These are phyloP conservation scores for Fusarium sp. DNA, from an alignment of 2,329 filamentous ascomycete genomes.

Conservation along the genomic window DNA sequence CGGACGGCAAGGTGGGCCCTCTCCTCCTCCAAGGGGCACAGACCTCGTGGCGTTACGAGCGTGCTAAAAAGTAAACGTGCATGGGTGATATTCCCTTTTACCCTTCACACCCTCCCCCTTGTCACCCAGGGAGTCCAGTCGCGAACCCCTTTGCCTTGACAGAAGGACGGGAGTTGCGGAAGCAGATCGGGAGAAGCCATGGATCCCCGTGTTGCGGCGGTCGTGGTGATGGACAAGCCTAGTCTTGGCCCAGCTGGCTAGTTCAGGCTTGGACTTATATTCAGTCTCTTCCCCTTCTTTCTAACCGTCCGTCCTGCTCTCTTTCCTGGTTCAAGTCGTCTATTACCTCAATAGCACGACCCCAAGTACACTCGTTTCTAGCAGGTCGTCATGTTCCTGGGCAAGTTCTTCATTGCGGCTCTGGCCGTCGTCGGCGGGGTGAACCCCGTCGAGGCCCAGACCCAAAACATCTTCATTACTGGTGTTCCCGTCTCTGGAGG, in stretches of 20 bases:
- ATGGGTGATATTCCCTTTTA: slow-evolving; percentile 30
- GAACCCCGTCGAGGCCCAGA: slow-evolving; percentile 41
- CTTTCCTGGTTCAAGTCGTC: slow-evolving; percentile 33
- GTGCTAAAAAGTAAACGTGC: slow-evolving; percentile 39
- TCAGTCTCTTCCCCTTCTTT: slow-evolving; percentile 30
- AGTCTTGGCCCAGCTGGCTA: slow-evolving; percentile 26
- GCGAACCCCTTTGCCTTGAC: slow-evolving; percentile 41
- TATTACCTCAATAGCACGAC: slow-evolving; percentile 31
- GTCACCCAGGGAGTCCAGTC: slow-evolving; percentile 32
- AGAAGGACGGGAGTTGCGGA: slow-evolving; percentile 33
- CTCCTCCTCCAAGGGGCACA: slow-evolving; percentile 28
- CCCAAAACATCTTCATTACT: slow-evolving; percentile 48
- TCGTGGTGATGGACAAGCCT: neutral
- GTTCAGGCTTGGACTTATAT: slow-evolving; percentile 17
- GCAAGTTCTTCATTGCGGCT: slow-evolving; percentile 36
- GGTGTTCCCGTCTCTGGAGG: slow-evolving; percentile 55
- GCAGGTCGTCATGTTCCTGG: slow-evolving; percentile 37
- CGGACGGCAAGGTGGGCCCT: neutral
- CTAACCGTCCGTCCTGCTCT: slow-evolving; percentile 14
- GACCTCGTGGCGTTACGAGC: slow-evolving; percentile 42
- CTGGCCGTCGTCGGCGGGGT: slow-evolving; percentile 43
- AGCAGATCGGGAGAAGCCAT: slow-evolving; percentile 34
- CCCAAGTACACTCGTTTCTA: slow-evolving; percentile 31
- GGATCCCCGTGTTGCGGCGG: slow-evolving; percentile 19
- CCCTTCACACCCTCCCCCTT: slow-evolving; percentile 38